phyloP scores from a whole-genome alignment of 805 yeast genomes.

The Saccharomyces mikatae region DNA sequence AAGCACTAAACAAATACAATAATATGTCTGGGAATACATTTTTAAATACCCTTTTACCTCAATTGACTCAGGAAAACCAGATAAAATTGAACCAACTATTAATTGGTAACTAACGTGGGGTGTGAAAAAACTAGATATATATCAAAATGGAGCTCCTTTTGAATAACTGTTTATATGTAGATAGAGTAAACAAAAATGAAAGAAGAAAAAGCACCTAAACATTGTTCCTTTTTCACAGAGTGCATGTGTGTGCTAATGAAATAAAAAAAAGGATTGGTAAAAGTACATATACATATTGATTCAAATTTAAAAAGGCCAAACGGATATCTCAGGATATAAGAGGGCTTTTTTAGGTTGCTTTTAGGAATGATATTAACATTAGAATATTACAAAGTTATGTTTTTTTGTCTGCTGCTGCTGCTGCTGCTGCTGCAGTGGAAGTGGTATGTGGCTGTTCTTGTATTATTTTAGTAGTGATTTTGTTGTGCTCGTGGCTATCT shows the following conservation, averaged over 20 bases:
- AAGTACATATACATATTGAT: neutral
- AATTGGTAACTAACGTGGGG: slow-evolving; percentile 1
- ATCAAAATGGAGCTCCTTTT: neutral
- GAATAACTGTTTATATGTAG: slow-evolving; percentile 10
- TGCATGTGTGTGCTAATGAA: neutral
- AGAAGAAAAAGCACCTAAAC: neutral
- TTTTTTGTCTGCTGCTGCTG: neutral
- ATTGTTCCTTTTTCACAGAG: neutral
- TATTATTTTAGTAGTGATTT: neutral
- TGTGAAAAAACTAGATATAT: neutral
- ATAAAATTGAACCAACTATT: slow-evolving; percentile 20
- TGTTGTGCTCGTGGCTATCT: neutral
- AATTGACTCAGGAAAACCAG: slow-evolving; percentile 23
- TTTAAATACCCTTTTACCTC: slow-evolving; percentile 17
- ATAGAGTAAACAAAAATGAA: slow-evolving; percentile 3
- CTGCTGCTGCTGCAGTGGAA: neutral
- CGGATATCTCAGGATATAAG: neutral
- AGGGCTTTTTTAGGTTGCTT: neutral
- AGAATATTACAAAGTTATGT: neutral
- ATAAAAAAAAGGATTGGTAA: neutral
- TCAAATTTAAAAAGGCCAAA: neutral
- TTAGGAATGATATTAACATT: neutral
- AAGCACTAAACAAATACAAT: slow-evolving; percentile 18
- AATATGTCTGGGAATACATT: slow-evolving; percentile 14
- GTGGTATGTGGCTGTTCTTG: neutral